These are phyloP conservation scores for Adansonia grandidieri DNA, from an alignment of 441 rosid genomes.

Conservation along the genomic window DNA sequence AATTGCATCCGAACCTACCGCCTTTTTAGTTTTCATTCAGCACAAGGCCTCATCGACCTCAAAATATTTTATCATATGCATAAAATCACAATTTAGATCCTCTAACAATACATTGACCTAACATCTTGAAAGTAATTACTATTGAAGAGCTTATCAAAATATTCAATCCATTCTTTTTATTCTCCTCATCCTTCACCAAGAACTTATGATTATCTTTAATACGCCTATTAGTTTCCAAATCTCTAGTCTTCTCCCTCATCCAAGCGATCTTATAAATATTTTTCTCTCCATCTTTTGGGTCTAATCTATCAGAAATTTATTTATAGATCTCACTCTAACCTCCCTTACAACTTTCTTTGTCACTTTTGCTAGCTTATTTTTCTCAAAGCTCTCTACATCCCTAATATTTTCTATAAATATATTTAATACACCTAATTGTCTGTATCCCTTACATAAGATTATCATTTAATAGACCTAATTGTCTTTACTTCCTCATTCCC, in stretches of 20 bases:
- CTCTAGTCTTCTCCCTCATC: slow-evolving; percentile 2
- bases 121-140: not conserved
- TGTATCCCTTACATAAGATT: not conserved
- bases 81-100: no score
- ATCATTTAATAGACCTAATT: not conserved
- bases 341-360: not conserved
- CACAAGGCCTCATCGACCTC: no score
- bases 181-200: not conserved
- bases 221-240: not conserved
- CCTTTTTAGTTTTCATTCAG: no score
- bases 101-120: no score
- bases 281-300: not conserved
- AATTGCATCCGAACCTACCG: no score
- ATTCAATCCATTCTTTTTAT: not conserved
- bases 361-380: not conserved
- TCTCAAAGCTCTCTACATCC: not conserved
- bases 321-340: not conserved
- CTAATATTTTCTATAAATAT: not conserved
- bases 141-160: not conserved
- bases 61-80: no score
- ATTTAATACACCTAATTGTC: not conserved
- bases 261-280: not conserved
- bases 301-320: not conserved
- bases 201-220: not conserved
- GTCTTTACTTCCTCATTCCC: not conserved